These are phyloP conservation scores for Curvularia sp. DNA, from an alignment of 2,329 filamentous ascomycete genomes.

Conservation along the genomic window DNA sequence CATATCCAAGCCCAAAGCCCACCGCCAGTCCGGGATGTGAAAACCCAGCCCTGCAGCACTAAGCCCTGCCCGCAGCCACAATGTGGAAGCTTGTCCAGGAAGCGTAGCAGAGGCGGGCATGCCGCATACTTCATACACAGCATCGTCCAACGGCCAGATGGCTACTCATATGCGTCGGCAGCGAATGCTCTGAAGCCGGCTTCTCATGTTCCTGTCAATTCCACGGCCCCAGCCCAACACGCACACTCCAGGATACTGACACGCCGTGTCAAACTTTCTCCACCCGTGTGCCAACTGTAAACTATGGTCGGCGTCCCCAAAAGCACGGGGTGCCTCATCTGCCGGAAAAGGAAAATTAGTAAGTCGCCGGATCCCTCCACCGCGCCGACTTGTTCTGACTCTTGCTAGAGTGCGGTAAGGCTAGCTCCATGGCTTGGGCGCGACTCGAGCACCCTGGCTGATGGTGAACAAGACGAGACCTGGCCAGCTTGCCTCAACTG, in stretches of 20 bases:
- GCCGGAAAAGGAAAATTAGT: slow-evolving; percentile 46
- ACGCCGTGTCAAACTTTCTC: background rate
- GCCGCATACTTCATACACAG: slow-evolving; percentile 20
- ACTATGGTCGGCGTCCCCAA: slow-evolving; percentile 47
- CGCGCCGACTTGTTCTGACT: slow-evolving; percentile 16
- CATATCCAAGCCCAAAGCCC: slow-evolving; percentile 13
- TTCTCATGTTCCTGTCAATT: slow-evolving; percentile 1
- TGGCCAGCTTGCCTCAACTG: slow-evolving; percentile 48
- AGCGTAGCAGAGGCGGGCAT: slow-evolving; percentile 14
- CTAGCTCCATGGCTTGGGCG: slow-evolving; percentile 6
- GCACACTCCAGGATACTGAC: background rate
- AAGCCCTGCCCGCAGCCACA: slow-evolving; percentile 22
- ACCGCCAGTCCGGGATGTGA: slow-evolving; percentile 22
- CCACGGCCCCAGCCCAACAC: background rate
- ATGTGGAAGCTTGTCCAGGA: slow-evolving; percentile 17
- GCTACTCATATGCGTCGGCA: slow-evolving; percentile 11
- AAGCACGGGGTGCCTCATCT: slow-evolving; percentile 44
- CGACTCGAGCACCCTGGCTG: slow-evolving; percentile 16
- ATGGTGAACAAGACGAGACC: slow-evolving; percentile 40
- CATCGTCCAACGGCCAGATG: slow-evolving; percentile 15
- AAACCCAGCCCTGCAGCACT: slow-evolving; percentile 17
- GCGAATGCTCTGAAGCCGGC: slow-evolving; percentile 4
- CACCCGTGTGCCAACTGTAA: background rate
- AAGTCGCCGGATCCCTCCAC: slow-evolving; percentile 22
- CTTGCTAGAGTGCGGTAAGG: slow-evolving; percentile 30